Percentiles rank a stretch among this genome's conserved stretches.
These are phyloP conservation scores for Rhododendron williamsianum DNA, from an alignment of 148 eudicot species.

Conservation along the genomic window DNA sequence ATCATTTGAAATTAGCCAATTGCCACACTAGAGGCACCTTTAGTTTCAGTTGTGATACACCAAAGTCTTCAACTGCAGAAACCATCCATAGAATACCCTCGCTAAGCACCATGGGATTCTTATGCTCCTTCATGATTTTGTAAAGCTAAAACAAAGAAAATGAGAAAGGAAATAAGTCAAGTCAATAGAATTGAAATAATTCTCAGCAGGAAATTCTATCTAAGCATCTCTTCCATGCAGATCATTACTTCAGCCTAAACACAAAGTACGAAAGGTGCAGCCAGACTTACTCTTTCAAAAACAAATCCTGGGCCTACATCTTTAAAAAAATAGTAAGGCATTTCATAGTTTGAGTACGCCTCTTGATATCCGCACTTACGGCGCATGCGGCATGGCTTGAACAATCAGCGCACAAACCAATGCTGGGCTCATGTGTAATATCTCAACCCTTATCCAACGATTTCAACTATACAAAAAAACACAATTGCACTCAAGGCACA, in stretches of 20 bases:
- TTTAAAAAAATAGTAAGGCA: slow-evolving; percentile 80
- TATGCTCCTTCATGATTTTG: slow-evolving; percentile 31
- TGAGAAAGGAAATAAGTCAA: too few species aligned
- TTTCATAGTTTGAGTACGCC: slow-evolving; percentile 85
- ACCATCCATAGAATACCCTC: slow-evolving; percentile 96
- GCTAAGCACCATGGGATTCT: slow-evolving; percentile 97
- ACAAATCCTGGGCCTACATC: slow-evolving; percentile 90
- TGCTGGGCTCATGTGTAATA: too few species aligned
- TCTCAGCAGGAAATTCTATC: too few species aligned
- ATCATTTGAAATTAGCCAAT: neutral
- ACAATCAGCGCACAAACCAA: too few species aligned
- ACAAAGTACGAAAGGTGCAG: neutral
- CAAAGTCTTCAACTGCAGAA: slow-evolving; percentile 91
- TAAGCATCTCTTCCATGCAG: too few species aligned
- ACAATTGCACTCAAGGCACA: too few species aligned
- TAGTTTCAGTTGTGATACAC: slow-evolving; percentile 71
- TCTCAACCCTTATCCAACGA: too few species aligned
- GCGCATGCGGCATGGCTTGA: too few species aligned
- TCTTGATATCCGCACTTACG: slow-evolving; percentile 74
- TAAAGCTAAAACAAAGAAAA: too few species aligned
- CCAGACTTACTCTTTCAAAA: slow-evolving; percentile 74
- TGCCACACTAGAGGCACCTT: slow-evolving; percentile 42
- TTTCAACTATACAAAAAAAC: too few species aligned
- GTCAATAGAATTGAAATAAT: too few species aligned
- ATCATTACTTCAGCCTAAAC: neutral